Percentiles rank a stretch among this genome's conserved stretches.
These are phyloP conservation scores for Apophysomyces sp. DNA, from an alignment of 371 early-diverging fungal species.

Conservation along the genomic window DNA sequence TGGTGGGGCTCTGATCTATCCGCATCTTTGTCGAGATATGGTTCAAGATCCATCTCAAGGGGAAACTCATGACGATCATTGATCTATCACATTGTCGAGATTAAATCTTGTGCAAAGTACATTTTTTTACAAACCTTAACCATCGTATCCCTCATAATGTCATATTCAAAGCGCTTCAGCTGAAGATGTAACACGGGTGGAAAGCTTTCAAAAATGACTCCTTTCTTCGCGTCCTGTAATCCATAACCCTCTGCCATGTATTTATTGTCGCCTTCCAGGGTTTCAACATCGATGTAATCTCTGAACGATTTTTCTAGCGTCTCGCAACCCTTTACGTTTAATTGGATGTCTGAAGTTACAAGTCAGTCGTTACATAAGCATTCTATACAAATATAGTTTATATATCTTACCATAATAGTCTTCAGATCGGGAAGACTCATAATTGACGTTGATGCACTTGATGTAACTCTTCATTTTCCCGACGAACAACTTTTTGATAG, in stretches of 20 bases:
- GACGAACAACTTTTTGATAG: constrained; percentile 85
- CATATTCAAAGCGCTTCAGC: constrained; percentile 98
- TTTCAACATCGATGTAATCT: constrained; percentile 88
- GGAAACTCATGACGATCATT: constrained; percentile 99
- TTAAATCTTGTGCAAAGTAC: not conserved
- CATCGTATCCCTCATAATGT: constrained; percentile 89
- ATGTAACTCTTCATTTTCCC: constrained; percentile 96
- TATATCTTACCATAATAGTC: constrained; percentile 38
- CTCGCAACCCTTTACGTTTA: constrained; percentile 93
- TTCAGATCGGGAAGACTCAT: constrained; percentile 91
- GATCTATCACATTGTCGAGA: constrained; percentile 53
- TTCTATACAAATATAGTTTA: not conserved
- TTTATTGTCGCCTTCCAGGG: constrained; percentile 97
- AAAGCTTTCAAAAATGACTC: constrained; percentile 91
- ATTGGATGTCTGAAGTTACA: constrained; percentile 78
- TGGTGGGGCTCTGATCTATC: constrained; percentile 67
- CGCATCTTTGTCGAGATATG: constrained; percentile 74
- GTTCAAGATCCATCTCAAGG: constrained; percentile 84
- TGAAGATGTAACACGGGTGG: constrained; percentile 98
- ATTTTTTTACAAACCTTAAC: constrained; percentile 69
- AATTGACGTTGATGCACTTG: constrained; percentile 92
- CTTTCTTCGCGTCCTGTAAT: constrained; percentile 95
- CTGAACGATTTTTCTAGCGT: constrained; percentile 91
- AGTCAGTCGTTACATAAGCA: not conserved
- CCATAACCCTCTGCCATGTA: constrained; percentile 97